phyloP scores from a whole-genome alignment of 2,329 filamentous ascomycete species.

The Fusarium drepaniforme region DNA sequence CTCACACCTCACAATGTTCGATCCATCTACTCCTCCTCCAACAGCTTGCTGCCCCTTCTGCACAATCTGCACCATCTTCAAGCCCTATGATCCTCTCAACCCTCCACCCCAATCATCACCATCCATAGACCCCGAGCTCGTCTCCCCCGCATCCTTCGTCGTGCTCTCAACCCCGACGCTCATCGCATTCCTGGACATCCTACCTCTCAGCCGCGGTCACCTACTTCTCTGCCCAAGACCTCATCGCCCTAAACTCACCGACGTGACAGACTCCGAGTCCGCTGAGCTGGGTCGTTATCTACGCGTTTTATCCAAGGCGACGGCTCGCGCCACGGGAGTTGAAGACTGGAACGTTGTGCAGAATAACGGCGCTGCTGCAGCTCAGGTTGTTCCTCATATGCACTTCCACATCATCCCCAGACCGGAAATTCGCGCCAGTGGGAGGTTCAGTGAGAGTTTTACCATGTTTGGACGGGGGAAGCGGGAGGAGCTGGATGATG shows the following conservation, averaged over 20 bases:
- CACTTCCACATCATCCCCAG: slow-evolving; percentile 96
- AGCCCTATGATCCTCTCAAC: slow-evolving; percentile 57
- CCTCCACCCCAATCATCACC: slow-evolving; percentile 56
- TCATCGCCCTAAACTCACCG: slow-evolving; percentile 83
- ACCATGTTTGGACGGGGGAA: slow-evolving; percentile 85
- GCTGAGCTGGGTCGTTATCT: slow-evolving; percentile 76
- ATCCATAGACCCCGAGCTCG: slow-evolving; percentile 48
- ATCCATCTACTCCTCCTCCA: slow-evolving; percentile 50
- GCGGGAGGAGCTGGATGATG: slow-evolving; percentile 81
- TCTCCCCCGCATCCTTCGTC: slow-evolving; percentile 66
- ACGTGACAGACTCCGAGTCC: slow-evolving; percentile 73
- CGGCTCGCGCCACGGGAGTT: slow-evolving; percentile 77
- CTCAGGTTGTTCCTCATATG: slow-evolving; percentile 92
- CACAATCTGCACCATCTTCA: slow-evolving; percentile 64
- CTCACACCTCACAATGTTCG: slow-evolving; percentile 46
- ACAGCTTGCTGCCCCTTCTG: slow-evolving; percentile 70
- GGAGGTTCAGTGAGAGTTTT: slow-evolving; percentile 72
- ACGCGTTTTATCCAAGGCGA: slow-evolving; percentile 77
- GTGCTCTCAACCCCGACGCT: slow-evolving; percentile 83
- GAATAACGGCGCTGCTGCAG: slow-evolving; percentile 91
- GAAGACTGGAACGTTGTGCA: slow-evolving; percentile 96
- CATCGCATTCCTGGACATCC: slow-evolving; percentile 92
- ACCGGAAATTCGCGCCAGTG: slow-evolving; percentile 72
- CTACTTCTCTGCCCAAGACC: slow-evolving; percentile 82
- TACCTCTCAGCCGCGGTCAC: slow-evolving; percentile 88